These are phyloP conservation scores for Cytospora chrysosperma DNA, from an alignment of 2,329 filamentous ascomycete species.

Conservation along the genomic window DNA sequence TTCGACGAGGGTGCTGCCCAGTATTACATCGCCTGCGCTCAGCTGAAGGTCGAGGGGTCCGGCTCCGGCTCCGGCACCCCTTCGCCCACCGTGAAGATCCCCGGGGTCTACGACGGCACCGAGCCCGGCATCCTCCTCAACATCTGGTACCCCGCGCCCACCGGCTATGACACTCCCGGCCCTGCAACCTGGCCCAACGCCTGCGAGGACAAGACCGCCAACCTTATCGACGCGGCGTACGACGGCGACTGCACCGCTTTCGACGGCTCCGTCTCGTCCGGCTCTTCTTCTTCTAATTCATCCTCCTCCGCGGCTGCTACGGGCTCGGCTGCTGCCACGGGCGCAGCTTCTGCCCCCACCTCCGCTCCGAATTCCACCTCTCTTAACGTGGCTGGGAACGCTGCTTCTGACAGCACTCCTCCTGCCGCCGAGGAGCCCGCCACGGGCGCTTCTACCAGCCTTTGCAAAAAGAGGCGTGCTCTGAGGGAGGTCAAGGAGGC, in stretches of 20 bases:
- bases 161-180: constrained; percentile 35
- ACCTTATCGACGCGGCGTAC: constrained; percentile 33
- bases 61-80: constrained; percentile 35
- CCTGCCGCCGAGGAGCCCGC: neutral
- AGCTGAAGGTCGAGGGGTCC: constrained; percentile 35
- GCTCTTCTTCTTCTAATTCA: no score
- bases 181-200: constrained; percentile 36
- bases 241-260: constrained; percentile 38
- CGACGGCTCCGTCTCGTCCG: constrained; percentile 7
- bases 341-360: neutral
- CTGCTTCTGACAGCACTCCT: neutral
- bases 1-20: constrained; percentile 35
- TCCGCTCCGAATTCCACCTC: neutral
- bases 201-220: constrained; percentile 40
- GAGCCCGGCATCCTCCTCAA: constrained; percentile 37
- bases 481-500: neutral
- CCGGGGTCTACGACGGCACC: constrained; percentile 34
- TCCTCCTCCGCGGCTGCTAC: neutral
- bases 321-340: neutral
- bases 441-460: neutral
- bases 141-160: constrained; percentile 37
- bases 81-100: constrained; percentile 33
- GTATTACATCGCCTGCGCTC: constrained; percentile 41
- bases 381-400: neutral
- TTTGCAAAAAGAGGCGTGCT: neutral